Evolutionary conservation across 2,329 filamentous ascomycete genomes (phyloP).

Genomic region (Cryphonectria naterciae): DNA sequence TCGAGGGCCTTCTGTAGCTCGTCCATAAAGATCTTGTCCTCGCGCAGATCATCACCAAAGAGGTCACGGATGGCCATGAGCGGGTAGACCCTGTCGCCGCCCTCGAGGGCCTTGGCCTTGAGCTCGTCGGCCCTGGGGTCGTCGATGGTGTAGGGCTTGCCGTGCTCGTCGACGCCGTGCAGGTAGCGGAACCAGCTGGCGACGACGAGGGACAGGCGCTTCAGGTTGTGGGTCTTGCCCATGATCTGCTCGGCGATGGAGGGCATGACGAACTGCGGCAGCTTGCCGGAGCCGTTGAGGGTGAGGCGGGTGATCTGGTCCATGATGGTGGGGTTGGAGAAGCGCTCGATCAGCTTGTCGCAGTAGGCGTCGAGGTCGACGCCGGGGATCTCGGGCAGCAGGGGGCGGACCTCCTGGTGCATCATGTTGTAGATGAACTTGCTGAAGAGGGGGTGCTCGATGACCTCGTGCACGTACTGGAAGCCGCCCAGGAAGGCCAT

Average conservation of each 20-base stretch:
- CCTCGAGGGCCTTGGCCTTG: slow-evolving; percentile 48
- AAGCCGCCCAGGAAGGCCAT: slow-evolving; percentile 56
- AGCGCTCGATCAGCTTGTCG: slow-evolving; percentile 56
- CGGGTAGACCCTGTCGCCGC: slow-evolving; percentile 45
- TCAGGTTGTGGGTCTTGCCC: slow-evolving; percentile 45
- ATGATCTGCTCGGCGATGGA: slow-evolving; percentile 51
- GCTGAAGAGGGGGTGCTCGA: slow-evolving; percentile 51
- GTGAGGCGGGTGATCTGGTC: slow-evolving; percentile 57
- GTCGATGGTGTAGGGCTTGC: slow-evolving; percentile 46
- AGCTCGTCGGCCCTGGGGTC: slow-evolving; percentile 55
- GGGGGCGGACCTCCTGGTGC: slow-evolving; percentile 58
- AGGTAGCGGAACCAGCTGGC: slow-evolving; percentile 57
- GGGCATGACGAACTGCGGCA: slow-evolving; percentile 56
- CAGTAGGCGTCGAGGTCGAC: slow-evolving; percentile 58
- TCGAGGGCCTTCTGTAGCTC: slow-evolving; percentile 53
- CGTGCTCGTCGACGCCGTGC: slow-evolving; percentile 53
- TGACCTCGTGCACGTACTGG: slow-evolving; percentile 58
- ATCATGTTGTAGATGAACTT: slow-evolving; percentile 58
- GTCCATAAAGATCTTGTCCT: slow-evolving; percentile 51
- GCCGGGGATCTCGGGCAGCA: slow-evolving; percentile 53
- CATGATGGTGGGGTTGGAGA: slow-evolving; percentile 60
- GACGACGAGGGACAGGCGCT: slow-evolving; percentile 52
- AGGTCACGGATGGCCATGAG: slow-evolving; percentile 52
- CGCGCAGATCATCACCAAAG: slow-evolving; percentile 56
- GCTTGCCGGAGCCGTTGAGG: slow-evolving; percentile 57